These are phyloP conservation scores for Rhizopogon vulgaris DNA, from an alignment of 768 basidiomycete genomes.

Conservation along the genomic window DNA sequence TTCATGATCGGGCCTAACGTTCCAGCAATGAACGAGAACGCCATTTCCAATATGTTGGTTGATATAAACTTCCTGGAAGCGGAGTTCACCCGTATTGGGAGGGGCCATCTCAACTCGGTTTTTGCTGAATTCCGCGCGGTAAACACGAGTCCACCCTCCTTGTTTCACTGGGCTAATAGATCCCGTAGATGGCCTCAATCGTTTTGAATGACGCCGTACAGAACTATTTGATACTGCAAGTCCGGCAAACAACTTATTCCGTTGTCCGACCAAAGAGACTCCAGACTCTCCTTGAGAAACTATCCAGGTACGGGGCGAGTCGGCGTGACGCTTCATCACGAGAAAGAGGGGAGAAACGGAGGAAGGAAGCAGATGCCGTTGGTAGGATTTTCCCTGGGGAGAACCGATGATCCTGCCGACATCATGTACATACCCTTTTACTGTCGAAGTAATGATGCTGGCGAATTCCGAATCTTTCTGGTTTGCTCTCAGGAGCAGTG, in stretches of 20 bases:
- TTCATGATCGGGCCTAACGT: slow-evolving; percentile 75
- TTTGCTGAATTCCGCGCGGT: slow-evolving; percentile 81
- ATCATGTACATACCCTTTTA: background rate
- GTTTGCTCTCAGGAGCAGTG: background rate
- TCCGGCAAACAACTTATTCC: slow-evolving; percentile 61
- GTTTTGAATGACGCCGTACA: slow-evolving; percentile 68
- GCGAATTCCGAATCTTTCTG: background rate
- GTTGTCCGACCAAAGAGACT: slow-evolving; percentile 66
- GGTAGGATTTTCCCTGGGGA: slow-evolving; percentile 70
- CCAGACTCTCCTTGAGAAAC: slow-evolving; percentile 71
- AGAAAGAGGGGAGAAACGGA: slow-evolving; percentile 65
- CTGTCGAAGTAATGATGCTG: background rate
- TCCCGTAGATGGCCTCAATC: slow-evolving; percentile 59
- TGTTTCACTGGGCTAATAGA: slow-evolving; percentile 4
- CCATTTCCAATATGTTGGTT: slow-evolving; percentile 76
- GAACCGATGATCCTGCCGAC: slow-evolving; percentile 35
- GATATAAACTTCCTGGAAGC: slow-evolving; percentile 87
- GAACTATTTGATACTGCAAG: slow-evolving; percentile 69
- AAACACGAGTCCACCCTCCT: slow-evolving; percentile 21
- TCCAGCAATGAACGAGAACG: slow-evolving; percentile 80
- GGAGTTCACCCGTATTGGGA: slow-evolving; percentile 73
- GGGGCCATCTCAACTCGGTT: slow-evolving; percentile 59
- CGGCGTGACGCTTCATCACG: slow-evolving; percentile 54
- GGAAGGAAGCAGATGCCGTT: slow-evolving; percentile 74
- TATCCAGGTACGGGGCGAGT: slow-evolving; percentile 59